These are phyloP conservation scores for Plectranthus barbatus DNA, from an alignment of 257 asterid species.

Conservation along the genomic window DNA sequence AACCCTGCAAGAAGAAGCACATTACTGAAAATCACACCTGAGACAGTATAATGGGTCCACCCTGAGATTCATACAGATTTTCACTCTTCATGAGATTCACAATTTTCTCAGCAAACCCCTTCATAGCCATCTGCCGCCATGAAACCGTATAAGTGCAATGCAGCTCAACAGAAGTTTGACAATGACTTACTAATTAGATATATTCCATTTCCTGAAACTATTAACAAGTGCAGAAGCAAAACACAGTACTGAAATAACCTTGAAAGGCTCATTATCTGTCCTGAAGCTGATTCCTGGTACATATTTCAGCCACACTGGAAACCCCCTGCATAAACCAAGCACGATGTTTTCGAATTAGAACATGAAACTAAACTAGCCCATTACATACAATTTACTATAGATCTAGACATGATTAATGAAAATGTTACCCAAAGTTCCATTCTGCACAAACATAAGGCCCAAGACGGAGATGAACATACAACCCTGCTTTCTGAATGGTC, in stretches of 20 bases:
- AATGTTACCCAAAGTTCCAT: constrained; percentile 81
- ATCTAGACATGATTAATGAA: constrained; percentile 11
- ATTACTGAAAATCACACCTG: constrained; percentile 41
- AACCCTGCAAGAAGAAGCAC: neutral
- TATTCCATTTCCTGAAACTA: neutral
- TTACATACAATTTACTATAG: too few relatives aligned
- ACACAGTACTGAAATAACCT: constrained; percentile 29
- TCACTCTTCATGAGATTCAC: constrained; percentile 75
- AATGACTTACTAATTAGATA: neutral
- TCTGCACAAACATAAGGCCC: too few relatives aligned
- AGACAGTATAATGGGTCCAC: constrained; percentile 86
- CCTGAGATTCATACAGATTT: constrained; percentile 63
- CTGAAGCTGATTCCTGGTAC: too few relatives aligned
- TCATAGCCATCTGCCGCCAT: constrained; percentile 70
- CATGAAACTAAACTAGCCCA: neutral
- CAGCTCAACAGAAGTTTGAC: neutral
- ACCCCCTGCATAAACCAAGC: constrained; percentile 46
- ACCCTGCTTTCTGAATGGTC: constrained; percentile 75
- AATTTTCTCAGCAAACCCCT: constrained; percentile 69
- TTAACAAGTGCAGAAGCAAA: neutral
- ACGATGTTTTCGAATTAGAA: neutral
- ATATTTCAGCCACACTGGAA: constrained; percentile 92
- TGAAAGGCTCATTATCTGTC: too few relatives aligned
- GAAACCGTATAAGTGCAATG: constrained; percentile 1
- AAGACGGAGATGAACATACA: constrained; percentile 72